These are phyloP conservation scores for Violaceomyces palustris DNA, from an alignment of 1,284 basidiomycete genomes.

Conservation along the genomic window DNA sequence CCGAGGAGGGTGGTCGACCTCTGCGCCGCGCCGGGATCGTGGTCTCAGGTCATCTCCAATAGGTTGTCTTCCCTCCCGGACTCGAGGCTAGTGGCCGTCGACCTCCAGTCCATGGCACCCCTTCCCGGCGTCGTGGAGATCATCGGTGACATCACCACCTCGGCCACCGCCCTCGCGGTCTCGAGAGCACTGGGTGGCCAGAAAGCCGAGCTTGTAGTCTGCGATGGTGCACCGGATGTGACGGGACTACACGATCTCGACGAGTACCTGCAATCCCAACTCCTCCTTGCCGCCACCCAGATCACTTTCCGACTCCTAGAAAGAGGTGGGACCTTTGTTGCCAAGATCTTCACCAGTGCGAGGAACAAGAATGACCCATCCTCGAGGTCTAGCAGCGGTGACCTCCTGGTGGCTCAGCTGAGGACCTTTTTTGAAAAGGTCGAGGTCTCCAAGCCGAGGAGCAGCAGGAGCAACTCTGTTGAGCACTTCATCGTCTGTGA, in stretches of 20 bases:
- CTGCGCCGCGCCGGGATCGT: slow-evolving; percentile 59
- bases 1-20: slow-evolving; percentile 57
- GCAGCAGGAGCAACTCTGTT: slow-evolving; percentile 41
- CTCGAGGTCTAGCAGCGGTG: slow-evolving; percentile 14
- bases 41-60: slow-evolving; percentile 54
- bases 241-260: slow-evolving; percentile 61
- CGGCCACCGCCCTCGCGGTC: slow-evolving; percentile 57
- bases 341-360: slow-evolving; percentile 58
- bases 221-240: slow-evolving; percentile 62
- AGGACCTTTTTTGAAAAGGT: slow-evolving; percentile 55
- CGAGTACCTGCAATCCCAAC: slow-evolving; percentile 60
- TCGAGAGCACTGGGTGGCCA: slow-evolving; percentile 56
- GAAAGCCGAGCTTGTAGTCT: slow-evolving; percentile 59
- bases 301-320: slow-evolving; percentile 59
- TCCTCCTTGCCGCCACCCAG: slow-evolving; percentile 59
- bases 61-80: slow-evolving; percentile 39
- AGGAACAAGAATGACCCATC: slow-evolving; percentile 14
- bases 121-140: slow-evolving; percentile 58
- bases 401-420: slow-evolving; percentile 35
- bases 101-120: slow-evolving; percentile 61
- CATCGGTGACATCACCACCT: slow-evolving; percentile 60
- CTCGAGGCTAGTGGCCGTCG: slow-evolving; percentile 57
- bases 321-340: slow-evolving; percentile 58
- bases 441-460: slow-evolving; percentile 53
- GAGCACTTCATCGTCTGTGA: slow-evolving; percentile 60